Base-by-base conservation (phyloP, 2,329 filamentous ascomycete genomes). In the Fusarium armeniacum region DNA sequence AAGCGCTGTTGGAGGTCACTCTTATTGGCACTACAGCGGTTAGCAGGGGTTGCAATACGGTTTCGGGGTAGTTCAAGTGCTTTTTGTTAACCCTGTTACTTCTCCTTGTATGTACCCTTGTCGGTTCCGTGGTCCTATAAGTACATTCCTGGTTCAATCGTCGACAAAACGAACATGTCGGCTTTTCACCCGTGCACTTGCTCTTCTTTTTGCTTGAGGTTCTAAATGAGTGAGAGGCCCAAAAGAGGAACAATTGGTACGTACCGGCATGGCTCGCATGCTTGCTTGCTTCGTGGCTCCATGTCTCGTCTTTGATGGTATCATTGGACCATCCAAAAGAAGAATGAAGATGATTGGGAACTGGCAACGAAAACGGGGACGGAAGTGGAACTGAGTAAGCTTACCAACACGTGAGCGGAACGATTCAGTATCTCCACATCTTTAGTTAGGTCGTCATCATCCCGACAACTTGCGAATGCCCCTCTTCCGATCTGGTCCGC, bases 211-310 rank as follows among this genome's bases (percentile, higher is more conserved):
- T 43, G 1, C 60, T 65, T 6, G 0, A 16, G 2, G 0, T 9
- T 12, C 9, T 20, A 3, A 12, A 8, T 64, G 1, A 64, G 12
- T 8, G 9, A 0, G 6, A 9, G 0, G 1, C 3, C 6, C 7
- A 0, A 0, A 4, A 20, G 6, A 6, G 1, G 3, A 8, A 2
- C 2, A 0, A 0, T 9, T 1, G 12, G 12, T 2, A 46, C 45
- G 35, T 7, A 58, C 60, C 62, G 60, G 7, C 62, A 65, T 26
- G 60, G 45, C 1, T 65, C 62, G 24, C 60, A 65, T 18, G 62
- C 62, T 26, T 65, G 52, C 16, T 59, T 65, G 6, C 52, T 65
- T n/a, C 60, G 45, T 16, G 40, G 20, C 10, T 65, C 60, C 52
- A 65, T 65, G 15, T 8, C 10, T 22, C 13, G 16, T 30, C 22